Percentiles rank a stretch among this genome's conserved stretches.
Evolutionary conservation across 179 eudicot species (phyloP).

Genomic region (Nepenthes alata): DNA sequence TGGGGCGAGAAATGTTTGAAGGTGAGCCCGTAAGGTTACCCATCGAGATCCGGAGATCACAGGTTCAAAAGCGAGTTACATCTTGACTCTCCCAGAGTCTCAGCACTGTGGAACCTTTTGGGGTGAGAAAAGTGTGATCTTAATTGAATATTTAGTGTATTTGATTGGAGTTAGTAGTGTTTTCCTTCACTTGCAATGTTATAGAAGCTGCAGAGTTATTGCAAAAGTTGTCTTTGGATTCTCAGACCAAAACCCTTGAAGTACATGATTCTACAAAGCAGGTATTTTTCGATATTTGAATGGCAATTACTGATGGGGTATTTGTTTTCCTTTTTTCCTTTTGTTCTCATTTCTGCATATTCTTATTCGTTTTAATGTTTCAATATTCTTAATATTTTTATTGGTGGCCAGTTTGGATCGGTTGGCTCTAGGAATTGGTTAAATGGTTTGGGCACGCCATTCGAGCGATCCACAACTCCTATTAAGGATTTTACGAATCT

Average conservation of each 20-base stretch:
- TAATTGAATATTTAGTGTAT: neutral
- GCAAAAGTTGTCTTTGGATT: constrained; percentile 69
- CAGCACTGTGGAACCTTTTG: neutral
- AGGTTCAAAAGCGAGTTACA: neutral
- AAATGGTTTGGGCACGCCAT: constrained; percentile 53
- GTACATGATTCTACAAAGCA: constrained; percentile 54
- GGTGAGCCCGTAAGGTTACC: neutral
- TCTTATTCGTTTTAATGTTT: neutral
- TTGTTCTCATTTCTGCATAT: neutral
- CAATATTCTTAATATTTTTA: neutral
- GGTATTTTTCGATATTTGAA: constrained; percentile 21
- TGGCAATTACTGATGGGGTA: neutral
- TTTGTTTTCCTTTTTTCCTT: neutral
- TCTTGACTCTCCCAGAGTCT: neutral
- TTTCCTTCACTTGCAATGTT: constrained; percentile 1
- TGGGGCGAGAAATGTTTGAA: no score
- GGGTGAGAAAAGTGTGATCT: neutral
- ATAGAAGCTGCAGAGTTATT: constrained; percentile 71
- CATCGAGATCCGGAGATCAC: neutral
- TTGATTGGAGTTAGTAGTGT: neutral
- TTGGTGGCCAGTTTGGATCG: constrained; percentile 41
- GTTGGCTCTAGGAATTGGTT: constrained; percentile 31
- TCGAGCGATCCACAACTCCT: constrained; percentile 59
- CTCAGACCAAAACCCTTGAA: constrained; percentile 55
- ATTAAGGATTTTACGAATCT: constrained; percentile 47